Conservation (phyloP, 257 asterid genomes). For the Eucommia ulmoides region DNA sequence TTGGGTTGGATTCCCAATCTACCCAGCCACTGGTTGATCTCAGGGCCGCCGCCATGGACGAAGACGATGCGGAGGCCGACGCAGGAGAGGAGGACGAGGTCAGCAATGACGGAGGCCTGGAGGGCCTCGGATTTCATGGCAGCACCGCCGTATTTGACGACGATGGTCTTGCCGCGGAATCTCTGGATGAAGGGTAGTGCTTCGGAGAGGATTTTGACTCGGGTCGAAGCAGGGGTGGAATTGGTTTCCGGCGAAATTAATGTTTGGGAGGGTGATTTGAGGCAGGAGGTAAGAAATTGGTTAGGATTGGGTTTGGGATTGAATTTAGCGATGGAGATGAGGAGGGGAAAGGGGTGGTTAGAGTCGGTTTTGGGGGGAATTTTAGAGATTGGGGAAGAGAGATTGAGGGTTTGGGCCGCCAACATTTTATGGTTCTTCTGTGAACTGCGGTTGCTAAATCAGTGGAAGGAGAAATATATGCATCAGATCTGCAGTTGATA, state of each 20-base stretch:
- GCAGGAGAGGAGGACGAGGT: not conserved
- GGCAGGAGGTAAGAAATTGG: constrained; percentile 15
- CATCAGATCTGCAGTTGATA: too few species aligned
- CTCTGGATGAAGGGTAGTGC: constrained; percentile 70
- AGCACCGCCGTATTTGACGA: constrained; percentile 89
- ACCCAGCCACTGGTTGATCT: constrained; percentile 70
- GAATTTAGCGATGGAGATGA: constrained; percentile 5
- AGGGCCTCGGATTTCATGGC: not conserved
- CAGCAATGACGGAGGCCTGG: not conserved
- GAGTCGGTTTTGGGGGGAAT: constrained; percentile 13
- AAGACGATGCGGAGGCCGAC: not conserved
- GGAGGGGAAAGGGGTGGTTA: constrained; percentile 11
- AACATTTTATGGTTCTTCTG: constrained; percentile 26
- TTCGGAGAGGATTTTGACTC: constrained; percentile 63
- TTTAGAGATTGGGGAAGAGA: constrained; percentile 17
- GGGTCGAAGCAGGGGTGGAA: constrained; percentile 38
- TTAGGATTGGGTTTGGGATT: constrained; percentile 10
- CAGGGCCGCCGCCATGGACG: constrained; percentile 37
- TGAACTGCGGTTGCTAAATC: too few species aligned
- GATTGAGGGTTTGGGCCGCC: constrained; percentile 33
- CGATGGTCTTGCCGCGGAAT: constrained; percentile 72
- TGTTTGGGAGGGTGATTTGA: constrained; percentile 32
- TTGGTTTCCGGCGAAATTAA: constrained; percentile 18
- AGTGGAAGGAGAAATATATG: too few species aligned
- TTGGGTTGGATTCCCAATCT: constrained; percentile 47